Conservation (phyloP, 2,329 filamentous ascomycete species). For the Fonsecaea pedrosoi region DNA sequence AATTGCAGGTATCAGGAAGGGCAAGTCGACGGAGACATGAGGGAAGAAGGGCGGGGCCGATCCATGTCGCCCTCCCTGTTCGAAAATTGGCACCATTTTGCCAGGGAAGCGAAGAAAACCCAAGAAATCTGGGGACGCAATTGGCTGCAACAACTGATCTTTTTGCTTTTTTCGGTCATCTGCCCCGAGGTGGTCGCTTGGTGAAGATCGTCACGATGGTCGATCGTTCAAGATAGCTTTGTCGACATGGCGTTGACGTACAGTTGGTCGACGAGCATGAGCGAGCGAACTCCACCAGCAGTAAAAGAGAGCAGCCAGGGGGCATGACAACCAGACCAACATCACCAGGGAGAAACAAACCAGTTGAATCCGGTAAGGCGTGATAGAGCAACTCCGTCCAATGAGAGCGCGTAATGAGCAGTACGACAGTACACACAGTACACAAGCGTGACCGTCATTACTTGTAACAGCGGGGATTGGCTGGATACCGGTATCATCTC, state of each 20-base stretch:
- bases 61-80: slow-evolving; percentile 31
- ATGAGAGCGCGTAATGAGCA: slow-evolving; percentile 18
- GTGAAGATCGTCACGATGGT: slow-evolving; percentile 27
- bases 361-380: slow-evolving; percentile 29
- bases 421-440: slow-evolving; percentile 25
- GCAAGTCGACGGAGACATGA: slow-evolving; percentile 20
- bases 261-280: slow-evolving; percentile 20
- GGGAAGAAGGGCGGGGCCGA: slow-evolving; percentile 36
- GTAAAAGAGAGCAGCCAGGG: slow-evolving; percentile 5
- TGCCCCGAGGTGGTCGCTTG: slow-evolving; percentile 16
- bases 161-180: slow-evolving; percentile 24
- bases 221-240: slow-evolving; percentile 17
- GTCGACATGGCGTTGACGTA: slow-evolving; percentile 24
- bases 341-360: slow-evolving; percentile 23
- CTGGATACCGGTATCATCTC: slow-evolving; percentile 17
- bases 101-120: slow-evolving; percentile 20
- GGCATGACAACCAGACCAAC: slow-evolving; percentile 18
- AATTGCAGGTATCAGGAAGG: slow-evolving; percentile 6
- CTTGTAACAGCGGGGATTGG: slow-evolving; percentile 34
- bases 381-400: slow-evolving; percentile 23
- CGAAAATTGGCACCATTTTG: slow-evolving; percentile 16
- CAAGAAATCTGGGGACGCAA: slow-evolving; percentile 20
- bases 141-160: slow-evolving; percentile 24
- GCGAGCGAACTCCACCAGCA: slow-evolving; percentile 22
- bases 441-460: slow-evolving; percentile 33